A percentile compares a stretch with the other conserved stretches of the same genome.
These are phyloP conservation scores for Darksidea phi DNA, from an alignment of 495 filamentous ascomycete genomes.

Conservation along the genomic window DNA sequence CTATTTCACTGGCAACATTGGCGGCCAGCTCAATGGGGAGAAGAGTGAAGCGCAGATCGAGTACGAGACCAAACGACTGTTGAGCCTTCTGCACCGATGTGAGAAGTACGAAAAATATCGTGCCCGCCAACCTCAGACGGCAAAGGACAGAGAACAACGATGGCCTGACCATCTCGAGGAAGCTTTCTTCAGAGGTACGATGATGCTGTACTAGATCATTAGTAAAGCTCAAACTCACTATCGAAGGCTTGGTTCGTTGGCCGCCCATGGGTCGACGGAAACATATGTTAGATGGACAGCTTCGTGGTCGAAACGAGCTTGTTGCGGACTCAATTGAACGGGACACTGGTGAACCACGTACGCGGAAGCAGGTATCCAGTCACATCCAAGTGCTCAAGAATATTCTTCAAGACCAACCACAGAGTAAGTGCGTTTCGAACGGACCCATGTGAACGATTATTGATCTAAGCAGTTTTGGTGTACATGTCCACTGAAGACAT, in stretches of 20 bases:
- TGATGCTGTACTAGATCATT: slow-evolving; percentile 4
- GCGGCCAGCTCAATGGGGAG: slow-evolving; percentile 10
- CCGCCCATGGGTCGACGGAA: slow-evolving; percentile 82
- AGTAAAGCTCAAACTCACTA: slow-evolving; percentile 15
- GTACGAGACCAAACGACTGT: slow-evolving; percentile 35
- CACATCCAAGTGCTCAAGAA: slow-evolving; percentile 96
- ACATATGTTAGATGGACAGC: slow-evolving; percentile 65
- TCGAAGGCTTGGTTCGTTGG: slow-evolving; percentile 71
- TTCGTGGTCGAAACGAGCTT: slow-evolving; percentile 85
- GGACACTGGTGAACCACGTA: slow-evolving; percentile 62
- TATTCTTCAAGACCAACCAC: slow-evolving; percentile 63
- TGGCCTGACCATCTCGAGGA: slow-evolving; percentile 85
- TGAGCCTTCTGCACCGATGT: slow-evolving; percentile 41
- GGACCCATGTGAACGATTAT: neutral
- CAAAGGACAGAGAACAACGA: slow-evolving; percentile 52
- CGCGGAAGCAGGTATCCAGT: slow-evolving; percentile 89
- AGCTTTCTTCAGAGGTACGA: slow-evolving; percentile 85
- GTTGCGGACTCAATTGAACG: slow-evolving; percentile 79
- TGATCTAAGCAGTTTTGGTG: slow-evolving; percentile 12
- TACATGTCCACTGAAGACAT: slow-evolving; percentile 25
- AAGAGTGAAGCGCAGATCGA: slow-evolving; percentile 30
- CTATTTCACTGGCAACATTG: slow-evolving; percentile 21
- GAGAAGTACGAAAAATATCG: slow-evolving; percentile 67
- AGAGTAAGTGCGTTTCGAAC: slow-evolving; percentile 44
- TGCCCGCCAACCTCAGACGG: slow-evolving; percentile 56